phyloP scores from a whole-genome alignment of 164 flowering plant species.

The Chimonanthus salicifolius region DNA sequence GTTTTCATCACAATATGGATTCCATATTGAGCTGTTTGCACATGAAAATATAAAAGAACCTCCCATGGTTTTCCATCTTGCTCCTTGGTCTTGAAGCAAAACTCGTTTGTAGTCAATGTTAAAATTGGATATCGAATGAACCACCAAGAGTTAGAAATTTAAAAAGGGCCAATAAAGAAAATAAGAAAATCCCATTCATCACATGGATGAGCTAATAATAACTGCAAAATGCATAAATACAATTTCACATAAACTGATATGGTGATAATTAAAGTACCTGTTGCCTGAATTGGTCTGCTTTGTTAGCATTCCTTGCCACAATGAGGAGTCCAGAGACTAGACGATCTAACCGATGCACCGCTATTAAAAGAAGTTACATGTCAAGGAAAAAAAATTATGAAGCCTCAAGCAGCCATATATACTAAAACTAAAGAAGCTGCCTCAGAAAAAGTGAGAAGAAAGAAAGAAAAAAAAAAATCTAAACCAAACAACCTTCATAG shows the following conservation, averaged over 20 bases:
- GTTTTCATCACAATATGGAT: too few species aligned
- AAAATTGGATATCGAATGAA: not conserved
- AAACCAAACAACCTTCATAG: not conserved
- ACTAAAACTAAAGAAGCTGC: not conserved
- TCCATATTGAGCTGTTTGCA: not conserved
- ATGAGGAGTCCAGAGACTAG: slow-evolving; percentile 95
- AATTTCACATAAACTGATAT: not conserved
- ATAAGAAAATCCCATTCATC: not conserved
- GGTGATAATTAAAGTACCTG: slow-evolving; percentile 42
- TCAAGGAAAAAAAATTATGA: slow-evolving; percentile 23
- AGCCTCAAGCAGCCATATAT: not conserved
- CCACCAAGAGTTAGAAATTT: not conserved
- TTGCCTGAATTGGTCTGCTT: slow-evolving; percentile 81
- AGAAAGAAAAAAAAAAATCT: too few species aligned
- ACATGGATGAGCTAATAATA: not conserved
- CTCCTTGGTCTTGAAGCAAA: not conserved
- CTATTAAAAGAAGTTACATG: slow-evolving; percentile 29
- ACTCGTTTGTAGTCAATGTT: not conserved
- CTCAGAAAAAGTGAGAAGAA: not conserved
- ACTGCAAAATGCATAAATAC: not conserved
- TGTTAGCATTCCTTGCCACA: slow-evolving; percentile 77
- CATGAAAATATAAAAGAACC: not conserved
- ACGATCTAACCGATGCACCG: slow-evolving; percentile 91
- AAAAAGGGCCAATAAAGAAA: not conserved
- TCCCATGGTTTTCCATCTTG: not conserved